Percentiles rank a stretch among this genome's conserved stretches.
These are phyloP conservation scores for Thielaviopsis populi DNA, from an alignment of 2,329 filamentous ascomycete genomes.

Conservation along the genomic window DNA sequence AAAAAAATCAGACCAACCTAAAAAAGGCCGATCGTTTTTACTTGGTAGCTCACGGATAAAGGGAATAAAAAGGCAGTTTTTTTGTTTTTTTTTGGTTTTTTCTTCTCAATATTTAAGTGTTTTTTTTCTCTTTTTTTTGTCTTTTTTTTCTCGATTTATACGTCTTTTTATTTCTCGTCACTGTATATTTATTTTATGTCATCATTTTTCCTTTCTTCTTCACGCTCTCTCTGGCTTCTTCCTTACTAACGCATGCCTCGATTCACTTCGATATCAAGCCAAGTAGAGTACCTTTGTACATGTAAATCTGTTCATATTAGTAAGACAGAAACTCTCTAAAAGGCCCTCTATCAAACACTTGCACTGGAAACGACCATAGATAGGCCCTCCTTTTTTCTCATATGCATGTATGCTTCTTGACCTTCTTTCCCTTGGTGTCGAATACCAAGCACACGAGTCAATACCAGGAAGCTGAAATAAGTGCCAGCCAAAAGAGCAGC, in stretches of 20 bases:
- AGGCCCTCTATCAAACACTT: background rate
- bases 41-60: background rate
- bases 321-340: background rate
- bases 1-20: slow-evolving; percentile 3
- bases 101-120: background rate
- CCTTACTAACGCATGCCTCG: background rate
- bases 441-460: background rate
- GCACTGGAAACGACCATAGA: background rate
- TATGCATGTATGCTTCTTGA: background rate
- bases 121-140: background rate
- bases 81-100: background rate
- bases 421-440: background rate
- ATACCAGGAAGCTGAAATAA: background rate
- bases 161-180: background rate
- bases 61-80: background rate
- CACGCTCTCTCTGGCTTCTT: background rate
- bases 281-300: background rate
- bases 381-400: background rate
- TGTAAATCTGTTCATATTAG: background rate
- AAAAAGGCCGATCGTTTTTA: background rate
- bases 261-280: background rate
- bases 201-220: too few relatives aligned
- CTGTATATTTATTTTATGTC: background rate
- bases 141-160: too few relatives aligned
- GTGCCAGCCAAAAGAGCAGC: background rate